These are phyloP conservation scores for Oidiodendron maius DNA, from an alignment of 495 filamentous ascomycete species.

Conservation along the genomic window DNA sequence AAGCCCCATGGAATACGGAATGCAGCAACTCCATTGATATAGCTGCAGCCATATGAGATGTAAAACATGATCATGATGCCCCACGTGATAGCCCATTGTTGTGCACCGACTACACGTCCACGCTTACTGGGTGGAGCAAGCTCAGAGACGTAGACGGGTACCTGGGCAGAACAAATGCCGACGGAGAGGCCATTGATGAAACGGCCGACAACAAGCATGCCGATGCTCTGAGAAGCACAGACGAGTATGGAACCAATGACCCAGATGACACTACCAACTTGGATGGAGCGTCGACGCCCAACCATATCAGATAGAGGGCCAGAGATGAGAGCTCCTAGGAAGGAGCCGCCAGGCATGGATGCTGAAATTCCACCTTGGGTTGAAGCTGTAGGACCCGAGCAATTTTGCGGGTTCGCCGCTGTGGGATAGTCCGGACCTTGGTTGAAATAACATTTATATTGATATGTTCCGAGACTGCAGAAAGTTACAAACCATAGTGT, in stretches of 20 bases:
- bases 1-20: constrained; percentile 75
- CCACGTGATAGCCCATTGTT: constrained; percentile 76
- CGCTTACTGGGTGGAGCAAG: constrained; percentile 62
- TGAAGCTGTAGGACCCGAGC: constrained; percentile 28
- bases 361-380: constrained; percentile 48
- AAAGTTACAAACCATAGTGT: too few species aligned
- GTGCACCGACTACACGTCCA: constrained; percentile 63
- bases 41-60: constrained; percentile 72
- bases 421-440: constrained; percentile 30
- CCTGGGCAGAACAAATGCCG: constrained; percentile 73
- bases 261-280: constrained; percentile 59
- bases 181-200: constrained; percentile 72
- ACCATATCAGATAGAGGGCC: constrained; percentile 60
- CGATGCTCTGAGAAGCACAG: constrained; percentile 66
- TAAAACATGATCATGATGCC: constrained; percentile 80
- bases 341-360: constrained; percentile 71
- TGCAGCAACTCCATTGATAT: constrained; percentile 48
- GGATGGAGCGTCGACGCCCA: constrained; percentile 63
- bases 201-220: constrained; percentile 68
- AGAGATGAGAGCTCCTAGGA: constrained; percentile 62
- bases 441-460: constrained; percentile 63
- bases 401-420: constrained; percentile 26
- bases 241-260: constrained; percentile 59
- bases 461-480: too few species aligned
- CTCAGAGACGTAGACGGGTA: constrained; percentile 69